These are phyloP conservation scores for Eucalyptus marginata DNA, from an alignment of 345 rosid species.

Conservation along the genomic window DNA sequence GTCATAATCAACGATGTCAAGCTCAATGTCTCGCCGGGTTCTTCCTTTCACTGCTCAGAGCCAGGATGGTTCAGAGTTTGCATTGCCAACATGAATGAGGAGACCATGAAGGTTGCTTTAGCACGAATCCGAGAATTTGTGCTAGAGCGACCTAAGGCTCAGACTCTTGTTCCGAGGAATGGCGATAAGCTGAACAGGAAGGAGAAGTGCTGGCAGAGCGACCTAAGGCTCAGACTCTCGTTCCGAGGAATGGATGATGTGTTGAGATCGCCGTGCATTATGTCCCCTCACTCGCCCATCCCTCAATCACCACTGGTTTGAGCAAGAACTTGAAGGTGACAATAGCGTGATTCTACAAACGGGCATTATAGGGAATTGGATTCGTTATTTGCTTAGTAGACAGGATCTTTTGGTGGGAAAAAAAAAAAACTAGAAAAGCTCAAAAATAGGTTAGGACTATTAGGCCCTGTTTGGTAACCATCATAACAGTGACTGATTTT, in stretches of 20 bases:
- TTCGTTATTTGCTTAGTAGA: neutral
- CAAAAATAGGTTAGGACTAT: neutral
- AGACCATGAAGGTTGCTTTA: constrained; percentile 63
- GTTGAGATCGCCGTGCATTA: constrained; percentile 8
- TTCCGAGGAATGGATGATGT: constrained; percentile 43
- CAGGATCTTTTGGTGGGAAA: neutral
- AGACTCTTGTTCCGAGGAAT: neutral
- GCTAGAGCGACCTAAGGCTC: neutral
- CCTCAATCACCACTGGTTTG: constrained; percentile 73
- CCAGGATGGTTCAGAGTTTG: constrained; percentile 98
- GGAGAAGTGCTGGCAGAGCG: constrained; percentile 49
- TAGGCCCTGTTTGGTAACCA: too few species aligned
- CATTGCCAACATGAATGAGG: constrained; percentile 80
- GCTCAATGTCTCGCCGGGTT: constrained; percentile 90
- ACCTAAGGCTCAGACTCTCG: constrained; percentile 46
- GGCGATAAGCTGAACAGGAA: constrained; percentile 20
- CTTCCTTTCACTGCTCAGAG: constrained; percentile 73
- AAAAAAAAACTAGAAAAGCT: neutral
- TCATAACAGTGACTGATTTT: too few species aligned
- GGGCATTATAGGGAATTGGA: neutral
- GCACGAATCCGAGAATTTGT: constrained; percentile 57
- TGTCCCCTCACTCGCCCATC: constrained; percentile 66
- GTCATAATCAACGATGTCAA: constrained; percentile 68
- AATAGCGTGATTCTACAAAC: neutral
- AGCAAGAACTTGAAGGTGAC: constrained; percentile 7